These are phyloP conservation scores for Volvox carteri DNA, from an alignment of 163 green algal species.

Conservation along the genomic window DNA sequence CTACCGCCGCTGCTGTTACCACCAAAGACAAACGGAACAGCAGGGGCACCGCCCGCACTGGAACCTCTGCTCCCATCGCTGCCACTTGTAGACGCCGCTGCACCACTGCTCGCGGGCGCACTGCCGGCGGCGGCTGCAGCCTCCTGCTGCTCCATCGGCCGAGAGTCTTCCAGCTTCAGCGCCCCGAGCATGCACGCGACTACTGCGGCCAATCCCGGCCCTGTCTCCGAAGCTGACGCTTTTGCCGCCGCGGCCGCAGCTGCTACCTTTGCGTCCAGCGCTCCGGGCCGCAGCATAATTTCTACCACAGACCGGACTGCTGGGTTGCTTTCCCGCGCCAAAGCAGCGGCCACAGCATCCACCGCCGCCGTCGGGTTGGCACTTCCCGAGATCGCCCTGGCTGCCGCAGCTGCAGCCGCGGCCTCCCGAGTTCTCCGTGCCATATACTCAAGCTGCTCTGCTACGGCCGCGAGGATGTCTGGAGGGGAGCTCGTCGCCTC, in stretches of 20 bases:
- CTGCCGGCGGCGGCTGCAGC: neutral
- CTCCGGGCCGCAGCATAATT: conserved; percentile 14
- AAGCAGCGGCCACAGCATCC: neutral
- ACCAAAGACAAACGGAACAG: conserved; percentile 38
- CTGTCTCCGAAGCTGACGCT: neutral
- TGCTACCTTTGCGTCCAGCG: conserved; percentile 2
- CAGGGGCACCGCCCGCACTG: neutral
- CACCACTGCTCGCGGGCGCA: neutral
- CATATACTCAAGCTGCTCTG: conserved; percentile 19
- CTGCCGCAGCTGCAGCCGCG: neutral
- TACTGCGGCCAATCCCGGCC: neutral
- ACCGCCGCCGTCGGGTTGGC: neutral
- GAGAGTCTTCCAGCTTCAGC: conserved; percentile 28
- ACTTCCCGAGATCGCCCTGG: neutral
- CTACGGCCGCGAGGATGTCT: conserved; percentile 11
- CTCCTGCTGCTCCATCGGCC: neutral
- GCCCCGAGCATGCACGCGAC: conserved; percentile 25
- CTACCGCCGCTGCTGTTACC: neutral
- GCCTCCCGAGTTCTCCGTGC: neutral
- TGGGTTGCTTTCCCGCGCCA: neutral
- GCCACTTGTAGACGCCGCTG: neutral
- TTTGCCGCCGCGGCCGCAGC: neutral
- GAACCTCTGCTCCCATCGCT: neutral
- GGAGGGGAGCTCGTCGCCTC: neutral
- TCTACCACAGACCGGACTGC: neutral